Conservation (phyloP, 202 grass and related monocot genomes). For the Schoenoplectus tabernaemontani region DNA sequence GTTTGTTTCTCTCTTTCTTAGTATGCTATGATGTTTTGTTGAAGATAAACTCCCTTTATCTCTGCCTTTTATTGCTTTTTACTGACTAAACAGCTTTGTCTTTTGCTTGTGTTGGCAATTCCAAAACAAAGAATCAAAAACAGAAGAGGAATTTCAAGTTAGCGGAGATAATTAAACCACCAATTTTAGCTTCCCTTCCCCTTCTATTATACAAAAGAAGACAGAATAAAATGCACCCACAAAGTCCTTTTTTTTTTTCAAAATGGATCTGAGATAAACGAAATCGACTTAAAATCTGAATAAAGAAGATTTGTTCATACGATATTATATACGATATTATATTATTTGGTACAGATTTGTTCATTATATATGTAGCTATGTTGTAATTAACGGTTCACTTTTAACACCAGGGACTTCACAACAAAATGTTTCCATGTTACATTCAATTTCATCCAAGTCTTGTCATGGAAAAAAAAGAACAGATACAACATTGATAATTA, state of each 20-base stretch:
- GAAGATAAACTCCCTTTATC: not conserved
- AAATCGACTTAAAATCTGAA: no score
- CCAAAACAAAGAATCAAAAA: not conserved
- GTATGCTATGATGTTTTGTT: not conserved
- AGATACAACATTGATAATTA: not conserved
- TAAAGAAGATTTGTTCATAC: not conserved
- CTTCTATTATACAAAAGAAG: not conserved
- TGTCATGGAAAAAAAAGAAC: not conserved
- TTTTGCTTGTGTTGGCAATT: not conserved
- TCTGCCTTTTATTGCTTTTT: not conserved
- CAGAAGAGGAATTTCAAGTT: not conserved
- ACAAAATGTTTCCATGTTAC: not conserved
- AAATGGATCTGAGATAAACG: no score
- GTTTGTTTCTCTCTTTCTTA: conserved; percentile 14
- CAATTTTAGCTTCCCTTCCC: not conserved
- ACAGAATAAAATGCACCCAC: no score
- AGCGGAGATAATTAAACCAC: not conserved
- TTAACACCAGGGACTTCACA: not conserved
- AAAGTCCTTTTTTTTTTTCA: no score
- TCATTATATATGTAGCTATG: not conserved
- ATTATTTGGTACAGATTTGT: not conserved
- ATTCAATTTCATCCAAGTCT: not conserved
- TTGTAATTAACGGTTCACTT: not conserved
- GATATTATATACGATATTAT: not conserved
- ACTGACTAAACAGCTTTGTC: not conserved